Base-by-base conservation (phyloP, 768 basidiomycete genomes). In the Tremella yokohamensis region DNA sequence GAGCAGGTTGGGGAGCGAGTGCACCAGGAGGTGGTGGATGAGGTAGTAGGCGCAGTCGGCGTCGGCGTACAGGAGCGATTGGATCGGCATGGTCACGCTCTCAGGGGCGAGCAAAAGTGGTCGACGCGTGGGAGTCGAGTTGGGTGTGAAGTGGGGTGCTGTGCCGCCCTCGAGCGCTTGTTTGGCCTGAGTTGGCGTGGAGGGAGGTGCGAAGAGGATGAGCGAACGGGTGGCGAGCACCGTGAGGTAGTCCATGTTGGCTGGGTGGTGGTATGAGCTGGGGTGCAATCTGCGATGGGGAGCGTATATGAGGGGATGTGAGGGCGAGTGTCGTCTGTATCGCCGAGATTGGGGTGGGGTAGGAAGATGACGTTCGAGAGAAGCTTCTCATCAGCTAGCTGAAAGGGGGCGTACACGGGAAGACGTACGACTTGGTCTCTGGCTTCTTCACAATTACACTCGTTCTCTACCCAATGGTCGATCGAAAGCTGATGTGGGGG, bases 171-270 rank as follows among this genome's bases (percentile, higher is more conserved):
- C 20, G 26, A 40, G 37, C 12, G 37, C 25, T 34, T 15, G 34
- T 8, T 20, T 20, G 19, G 49, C 29, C 11, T 34, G 13, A 19
- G 11, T 34, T 22, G 11, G 16, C 29, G 29, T 34, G 29, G 24
- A 9, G 19, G 42, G 40, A 1, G 16, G n/a, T 15, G 48, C 20
- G 50, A 69, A 69, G 26, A 72, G 62, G 24, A 68, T 38, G 13
- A 72, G 55, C 11, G 65, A 65, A 8, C 66, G 63, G 26, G 65
- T 60, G 42, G 65, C 44, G 50, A 72, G 51, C 54, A 72, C 62
- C 7, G 61, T 68, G 19, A 72, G 60, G 62, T 72, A 72, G 54
- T 72, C 70, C 70, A 72, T 65, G 11, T 3, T 34, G 29, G 4
- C 29, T 34, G 29, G 29, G 29, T 34, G 6, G 29, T 11, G 4